A percentile compares a stretch with the other conserved stretches of the same genome.
Evolutionary conservation across 2,329 filamentous ascomycete species (phyloP).

Genomic region (Fusarium sp.): DNA sequence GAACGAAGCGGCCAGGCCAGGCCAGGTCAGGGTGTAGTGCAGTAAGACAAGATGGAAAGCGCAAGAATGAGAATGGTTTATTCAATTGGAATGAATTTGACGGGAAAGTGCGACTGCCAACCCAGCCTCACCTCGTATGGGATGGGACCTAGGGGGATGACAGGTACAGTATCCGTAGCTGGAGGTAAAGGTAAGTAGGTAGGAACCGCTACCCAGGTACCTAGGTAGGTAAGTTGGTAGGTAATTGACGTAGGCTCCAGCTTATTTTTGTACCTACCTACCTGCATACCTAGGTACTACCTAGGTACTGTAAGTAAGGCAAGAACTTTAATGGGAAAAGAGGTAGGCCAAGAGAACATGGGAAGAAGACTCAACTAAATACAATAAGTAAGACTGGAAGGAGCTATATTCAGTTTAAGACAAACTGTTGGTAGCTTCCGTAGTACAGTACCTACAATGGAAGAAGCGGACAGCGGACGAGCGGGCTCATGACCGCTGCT

Average conservation of each 20-base stretch:
- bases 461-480: slow-evolving; percentile 5
- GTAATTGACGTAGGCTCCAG: background rate
- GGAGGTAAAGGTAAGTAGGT: too few species aligned
- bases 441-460: background rate
- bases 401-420: background rate
- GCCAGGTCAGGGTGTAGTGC: background rate
- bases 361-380: slow-evolving; percentile 3
- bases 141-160: background rate
- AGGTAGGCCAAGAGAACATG: slow-evolving; percentile 5
- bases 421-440: too few species aligned
- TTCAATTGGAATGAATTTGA: slow-evolving; percentile 22
- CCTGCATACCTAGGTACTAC: too few species aligned
- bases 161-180: background rate
- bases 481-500: slow-evolving; percentile 15
- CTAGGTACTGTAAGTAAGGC: background rate
- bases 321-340: background rate
- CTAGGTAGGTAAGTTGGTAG: background rate
- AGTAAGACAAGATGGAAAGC: background rate
- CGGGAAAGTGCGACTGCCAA: slow-evolving; percentile 3
- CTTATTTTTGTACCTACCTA: too few species aligned
- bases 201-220: too few species aligned
- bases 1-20: background rate
- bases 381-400: background rate
- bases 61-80: slow-evolving; percentile 5
- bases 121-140: background rate